Evolutionary conservation across 176 grass and related monocot genomes (phyloP).

Genomic region (Bothriochloa decipiens): DNA sequence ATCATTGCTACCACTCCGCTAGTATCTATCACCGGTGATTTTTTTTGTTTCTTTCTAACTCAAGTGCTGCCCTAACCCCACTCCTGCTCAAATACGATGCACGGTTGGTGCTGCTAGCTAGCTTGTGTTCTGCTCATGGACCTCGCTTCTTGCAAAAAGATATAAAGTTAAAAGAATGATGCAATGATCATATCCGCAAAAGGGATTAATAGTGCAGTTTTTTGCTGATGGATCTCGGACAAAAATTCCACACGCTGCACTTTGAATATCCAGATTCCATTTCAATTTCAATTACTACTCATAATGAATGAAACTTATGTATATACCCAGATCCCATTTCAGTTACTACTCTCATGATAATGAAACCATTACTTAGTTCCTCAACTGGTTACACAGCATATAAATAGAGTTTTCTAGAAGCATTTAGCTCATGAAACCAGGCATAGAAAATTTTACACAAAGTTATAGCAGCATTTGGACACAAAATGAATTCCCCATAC

Average conservation of each 20-base stretch:
- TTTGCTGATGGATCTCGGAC: slow-evolving; percentile 4
- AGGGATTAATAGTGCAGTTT: slow-evolving; percentile 4
- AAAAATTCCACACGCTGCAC: not conserved
- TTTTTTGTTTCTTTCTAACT: slow-evolving; percentile 40
- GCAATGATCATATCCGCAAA: not conserved
- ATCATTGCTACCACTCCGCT: slow-evolving; percentile 47
- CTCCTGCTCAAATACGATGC: slow-evolving; percentile 13
- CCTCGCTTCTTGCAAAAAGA: slow-evolving; percentile 6
- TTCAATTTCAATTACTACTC: too few relatives aligned
- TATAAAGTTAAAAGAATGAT: not conserved
- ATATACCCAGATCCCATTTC: not conserved
- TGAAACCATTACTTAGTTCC: not conserved
- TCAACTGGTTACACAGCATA: not conserved
- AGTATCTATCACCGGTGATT: slow-evolving; percentile 32
- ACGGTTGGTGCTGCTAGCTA: slow-evolving; percentile 13
- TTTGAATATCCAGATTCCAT: not conserved
- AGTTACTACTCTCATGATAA: not conserved
- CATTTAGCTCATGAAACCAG: not conserved
- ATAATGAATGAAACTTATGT: not conserved
- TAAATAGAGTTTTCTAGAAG: not conserved
- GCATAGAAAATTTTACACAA: not conserved
- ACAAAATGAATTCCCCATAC: not conserved
- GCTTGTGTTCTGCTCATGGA: slow-evolving; percentile 33
- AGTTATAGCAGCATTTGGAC: not conserved
- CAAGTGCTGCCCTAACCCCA: slow-evolving; percentile 10